These are phyloP conservation scores for Diaporthe helianthi DNA, from an alignment of 2,329 filamentous ascomycete species.

Conservation along the genomic window DNA sequence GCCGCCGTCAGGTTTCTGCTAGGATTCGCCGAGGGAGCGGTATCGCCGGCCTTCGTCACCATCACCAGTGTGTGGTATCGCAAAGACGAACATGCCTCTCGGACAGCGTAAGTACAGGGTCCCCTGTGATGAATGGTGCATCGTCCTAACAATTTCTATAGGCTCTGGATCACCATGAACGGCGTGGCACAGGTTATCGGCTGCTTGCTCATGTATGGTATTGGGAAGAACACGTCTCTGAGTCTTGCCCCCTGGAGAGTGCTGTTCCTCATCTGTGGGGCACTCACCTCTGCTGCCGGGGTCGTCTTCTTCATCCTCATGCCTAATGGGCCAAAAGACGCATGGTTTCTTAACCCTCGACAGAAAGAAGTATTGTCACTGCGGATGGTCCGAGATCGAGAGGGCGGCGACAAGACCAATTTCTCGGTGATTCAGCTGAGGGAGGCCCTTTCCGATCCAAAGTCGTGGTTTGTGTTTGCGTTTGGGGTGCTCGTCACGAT, in stretches of 20 bases:
- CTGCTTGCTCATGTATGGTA: conserved; percentile 57
- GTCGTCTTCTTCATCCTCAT: conserved; percentile 54
- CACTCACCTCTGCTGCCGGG: conserved; percentile 51
- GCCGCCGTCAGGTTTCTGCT: conserved; percentile 48
- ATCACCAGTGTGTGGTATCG: conserved; percentile 52
- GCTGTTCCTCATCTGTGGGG: conserved; percentile 58
- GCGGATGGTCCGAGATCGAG: conserved; percentile 44
- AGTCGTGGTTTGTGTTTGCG: conserved; percentile 52
- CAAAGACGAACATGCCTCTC: conserved; percentile 46
- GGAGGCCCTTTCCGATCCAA: conserved; percentile 52
- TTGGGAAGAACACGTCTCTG: conserved; percentile 50
- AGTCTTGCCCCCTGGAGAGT: conserved; percentile 53
- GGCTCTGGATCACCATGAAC: conserved; percentile 53
- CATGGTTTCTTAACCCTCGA: conserved; percentile 55
- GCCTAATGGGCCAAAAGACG: conserved; percentile 53
- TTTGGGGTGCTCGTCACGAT: conserved; percentile 56
- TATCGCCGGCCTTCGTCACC: conserved; percentile 53
- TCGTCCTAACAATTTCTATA: conserved; percentile 20
- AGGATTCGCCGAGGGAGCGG: conserved; percentile 51
- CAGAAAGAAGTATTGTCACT: conserved; percentile 51
- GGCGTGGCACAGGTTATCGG: conserved; percentile 54
- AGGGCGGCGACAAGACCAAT: conserved; percentile 46
- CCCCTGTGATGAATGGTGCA: not conserved
- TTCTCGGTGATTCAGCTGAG: conserved; percentile 53
- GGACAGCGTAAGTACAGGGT: conserved; percentile 38